Evolutionary conservation across 192 early-diverging fungal genomes (phyloP).

Genomic region (Dissophora globulifera): DNA sequence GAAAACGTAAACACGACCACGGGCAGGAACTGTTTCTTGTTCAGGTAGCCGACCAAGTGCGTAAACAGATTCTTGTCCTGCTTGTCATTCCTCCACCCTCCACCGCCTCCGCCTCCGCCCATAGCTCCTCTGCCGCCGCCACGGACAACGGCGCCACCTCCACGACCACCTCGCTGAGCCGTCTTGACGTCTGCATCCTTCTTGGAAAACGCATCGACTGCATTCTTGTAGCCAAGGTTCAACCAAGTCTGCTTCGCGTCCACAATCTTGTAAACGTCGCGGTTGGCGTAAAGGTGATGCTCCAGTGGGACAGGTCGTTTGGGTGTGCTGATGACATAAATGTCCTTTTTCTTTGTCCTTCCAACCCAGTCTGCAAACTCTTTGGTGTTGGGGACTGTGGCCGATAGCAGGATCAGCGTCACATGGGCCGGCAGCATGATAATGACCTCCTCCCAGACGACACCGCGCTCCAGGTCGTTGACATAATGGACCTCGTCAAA

Average conservation of each 20-base stretch:
- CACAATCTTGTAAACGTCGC: conserved; percentile 91
- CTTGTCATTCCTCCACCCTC: conserved; percentile 55
- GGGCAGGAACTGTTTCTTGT: conserved; percentile 82
- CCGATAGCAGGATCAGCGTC: conserved; percentile 93
- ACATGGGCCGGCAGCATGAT: conserved; percentile 98
- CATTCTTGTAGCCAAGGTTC: conserved; percentile 73
- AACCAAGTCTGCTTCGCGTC: conserved; percentile 77
- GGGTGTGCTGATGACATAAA: conserved; percentile 95
- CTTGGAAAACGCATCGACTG: conserved; percentile 77
- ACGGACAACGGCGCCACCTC: conserved; percentile 53
- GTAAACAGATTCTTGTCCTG: conserved; percentile 84
- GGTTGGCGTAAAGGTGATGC: conserved; percentile 89
- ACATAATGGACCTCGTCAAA: conserved; percentile 99
- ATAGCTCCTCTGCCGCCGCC: conserved; percentile 57
- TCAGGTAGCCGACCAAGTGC: conserved; percentile 80
- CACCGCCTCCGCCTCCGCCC: conserved; percentile 53
- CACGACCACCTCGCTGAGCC: conserved; percentile 55
- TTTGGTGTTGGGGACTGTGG: conserved; percentile 96
- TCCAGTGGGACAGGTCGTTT: conserved; percentile 96
- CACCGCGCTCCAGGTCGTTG: conserved; percentile 94
- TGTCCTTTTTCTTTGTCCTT: conserved; percentile 96
- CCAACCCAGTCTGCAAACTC: conserved; percentile 99
- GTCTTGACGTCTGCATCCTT: conserved; percentile 63
- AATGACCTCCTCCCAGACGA: conserved; percentile 99
- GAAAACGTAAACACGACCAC: conserved; percentile 95